Conservation (phyloP, 177 flowering plant genomes). For the Vitis hybrid region DNA sequence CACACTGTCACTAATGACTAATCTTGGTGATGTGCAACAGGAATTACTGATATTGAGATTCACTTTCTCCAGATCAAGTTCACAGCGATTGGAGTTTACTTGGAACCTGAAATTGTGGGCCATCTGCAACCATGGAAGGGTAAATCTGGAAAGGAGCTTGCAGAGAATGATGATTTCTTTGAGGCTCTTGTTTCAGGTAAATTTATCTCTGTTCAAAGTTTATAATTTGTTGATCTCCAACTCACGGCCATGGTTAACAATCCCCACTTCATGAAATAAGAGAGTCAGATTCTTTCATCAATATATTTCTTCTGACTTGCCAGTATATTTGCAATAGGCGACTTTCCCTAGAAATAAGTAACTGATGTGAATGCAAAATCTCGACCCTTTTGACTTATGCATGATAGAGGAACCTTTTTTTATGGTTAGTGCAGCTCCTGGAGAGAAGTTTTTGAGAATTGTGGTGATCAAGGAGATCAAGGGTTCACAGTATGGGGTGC, state of each 20-base stretch:
- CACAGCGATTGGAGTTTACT: constrained; percentile 88
- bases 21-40: constrained; percentile 32
- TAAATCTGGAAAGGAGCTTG: constrained; percentile 54
- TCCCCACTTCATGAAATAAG: no score
- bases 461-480: constrained; percentile 96
- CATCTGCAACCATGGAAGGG: constrained; percentile 83
- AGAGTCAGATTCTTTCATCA: no score
- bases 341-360: no score
- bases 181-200: constrained; percentile 72
- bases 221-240: background rate
- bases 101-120: constrained; percentile 56
- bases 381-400: no score
- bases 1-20: background rate
- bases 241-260: background rate
- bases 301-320: no score
- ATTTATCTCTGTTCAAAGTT: background rate
- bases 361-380: no score
- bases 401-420: background rate
- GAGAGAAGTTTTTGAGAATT: constrained; percentile 64
- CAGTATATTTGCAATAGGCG: no score
- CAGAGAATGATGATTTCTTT: constrained; percentile 73
- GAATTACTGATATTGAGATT: constrained; percentile 88
- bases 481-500: constrained; percentile 89
- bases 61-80: constrained; percentile 93
- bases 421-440: constrained; percentile 56